These are phyloP conservation scores for Asterionellopsis glacialis DNA, from an alignment of 108 stramenopile species.

Conservation along the genomic window DNA sequence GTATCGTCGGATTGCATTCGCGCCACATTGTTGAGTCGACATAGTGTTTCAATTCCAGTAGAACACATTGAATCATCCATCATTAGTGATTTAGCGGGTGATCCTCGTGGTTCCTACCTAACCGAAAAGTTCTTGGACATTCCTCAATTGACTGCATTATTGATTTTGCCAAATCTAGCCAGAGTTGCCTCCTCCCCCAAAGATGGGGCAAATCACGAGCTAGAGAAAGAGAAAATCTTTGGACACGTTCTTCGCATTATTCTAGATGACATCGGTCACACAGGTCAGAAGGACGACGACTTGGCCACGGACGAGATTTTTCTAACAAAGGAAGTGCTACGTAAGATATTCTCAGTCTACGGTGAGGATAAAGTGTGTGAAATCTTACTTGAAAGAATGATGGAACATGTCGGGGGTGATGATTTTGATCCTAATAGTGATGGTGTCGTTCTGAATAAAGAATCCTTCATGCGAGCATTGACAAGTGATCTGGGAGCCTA, in stretches of 20 bases:
- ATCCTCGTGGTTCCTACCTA: background rate
- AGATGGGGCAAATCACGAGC: background rate
- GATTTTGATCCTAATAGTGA: constrained; percentile 1
- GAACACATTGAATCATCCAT: background rate
- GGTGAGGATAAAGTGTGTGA: background rate
- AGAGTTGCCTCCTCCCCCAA: background rate
- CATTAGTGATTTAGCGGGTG: background rate
- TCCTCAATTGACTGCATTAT: background rate
- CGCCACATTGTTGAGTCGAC: constrained; percentile 1
- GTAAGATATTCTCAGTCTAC: background rate
- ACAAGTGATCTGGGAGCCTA: constrained; percentile 32
- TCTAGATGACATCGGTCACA: background rate
- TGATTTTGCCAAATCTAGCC: background rate
- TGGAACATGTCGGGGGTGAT: background rate
- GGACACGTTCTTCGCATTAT: background rate
- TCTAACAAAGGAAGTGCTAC: background rate
- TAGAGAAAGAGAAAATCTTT: background rate
- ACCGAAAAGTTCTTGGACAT: background rate
- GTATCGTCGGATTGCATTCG: background rate
- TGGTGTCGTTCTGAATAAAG: constrained; percentile 16
- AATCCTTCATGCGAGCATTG: constrained; percentile 26
- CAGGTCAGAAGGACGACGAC: background rate
- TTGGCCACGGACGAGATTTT: background rate
- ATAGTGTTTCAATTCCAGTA: background rate
- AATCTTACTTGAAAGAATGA: background rate